Conservation (phyloP, 768 basidiomycete genomes). For the Rhizopogon salebrosus region DNA sequence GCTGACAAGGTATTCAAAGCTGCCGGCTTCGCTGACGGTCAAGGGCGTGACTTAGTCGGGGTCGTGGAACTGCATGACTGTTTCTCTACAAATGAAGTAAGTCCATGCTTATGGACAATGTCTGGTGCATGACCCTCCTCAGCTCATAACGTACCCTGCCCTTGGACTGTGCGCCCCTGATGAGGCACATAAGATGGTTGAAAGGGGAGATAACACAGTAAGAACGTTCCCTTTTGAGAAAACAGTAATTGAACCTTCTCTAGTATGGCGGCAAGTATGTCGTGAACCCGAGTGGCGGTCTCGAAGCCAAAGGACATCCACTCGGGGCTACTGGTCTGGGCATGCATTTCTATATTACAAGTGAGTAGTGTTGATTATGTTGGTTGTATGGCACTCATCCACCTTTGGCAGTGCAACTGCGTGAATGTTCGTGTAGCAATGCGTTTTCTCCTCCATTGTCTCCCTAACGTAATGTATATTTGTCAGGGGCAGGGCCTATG, state of each 20-base stretch:
- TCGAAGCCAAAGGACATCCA: conserved; percentile 88
- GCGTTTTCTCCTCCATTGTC: conserved; percentile 6
- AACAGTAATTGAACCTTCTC: neutral
- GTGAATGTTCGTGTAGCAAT: conserved; percentile 42
- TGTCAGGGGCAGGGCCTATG: conserved; percentile 77
- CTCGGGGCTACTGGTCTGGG: conserved; percentile 79
- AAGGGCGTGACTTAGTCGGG: conserved; percentile 70
- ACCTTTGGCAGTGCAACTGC: conserved; percentile 57
- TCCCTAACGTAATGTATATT: neutral
- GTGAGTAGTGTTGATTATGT: conserved; percentile 32
- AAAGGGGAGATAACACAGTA: conserved; percentile 75
- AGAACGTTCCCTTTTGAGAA: conserved; percentile 11
- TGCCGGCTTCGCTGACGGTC: conserved; percentile 61
- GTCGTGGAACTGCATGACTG: conserved; percentile 87
- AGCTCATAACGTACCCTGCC: conserved; percentile 82
- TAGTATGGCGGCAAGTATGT: conserved; percentile 85
- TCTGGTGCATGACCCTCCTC: neutral
- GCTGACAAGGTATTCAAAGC: conserved; percentile 66
- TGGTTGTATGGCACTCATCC: conserved; percentile 1
- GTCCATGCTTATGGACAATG: conserved; percentile 4
- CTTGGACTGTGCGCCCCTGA: conserved; percentile 64
- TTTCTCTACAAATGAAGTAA: conserved; percentile 76
- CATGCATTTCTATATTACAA: conserved; percentile 85
- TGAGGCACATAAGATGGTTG: conserved; percentile 70
- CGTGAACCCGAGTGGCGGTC: conserved; percentile 78